Conservation (phyloP, 306 rosid species). For the Citrullus mucosospermus region DNA sequence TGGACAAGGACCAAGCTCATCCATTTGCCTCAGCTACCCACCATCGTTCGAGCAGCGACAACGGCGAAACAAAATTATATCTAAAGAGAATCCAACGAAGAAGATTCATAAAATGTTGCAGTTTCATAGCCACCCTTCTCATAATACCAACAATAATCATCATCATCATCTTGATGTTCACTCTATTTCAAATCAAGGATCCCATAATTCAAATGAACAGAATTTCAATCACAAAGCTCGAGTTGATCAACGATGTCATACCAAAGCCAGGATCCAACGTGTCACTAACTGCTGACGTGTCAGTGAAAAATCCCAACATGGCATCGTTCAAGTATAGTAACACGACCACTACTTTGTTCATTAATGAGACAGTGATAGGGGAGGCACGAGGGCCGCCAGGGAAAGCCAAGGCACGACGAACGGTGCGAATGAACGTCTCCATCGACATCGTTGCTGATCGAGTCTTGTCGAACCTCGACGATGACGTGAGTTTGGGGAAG, state of each 20-base stretch:
- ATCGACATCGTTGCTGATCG: conserved; percentile 22
- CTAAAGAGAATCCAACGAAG: neutral
- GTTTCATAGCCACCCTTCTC: conserved; percentile 7
- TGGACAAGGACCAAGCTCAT: conserved; percentile 32
- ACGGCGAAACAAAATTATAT: neutral
- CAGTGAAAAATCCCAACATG: conserved; percentile 43
- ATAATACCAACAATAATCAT: conserved; percentile 11
- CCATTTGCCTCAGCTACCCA: conserved; percentile 26
- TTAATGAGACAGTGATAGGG: conserved; percentile 27
- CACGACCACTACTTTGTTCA: conserved; percentile 41
- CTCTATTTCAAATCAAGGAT: conserved; percentile 35
- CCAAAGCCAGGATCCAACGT: conserved; percentile 34
- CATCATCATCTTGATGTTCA: conserved; percentile 24
- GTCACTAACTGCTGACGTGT: conserved; percentile 36
- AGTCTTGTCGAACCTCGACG: conserved; percentile 15
- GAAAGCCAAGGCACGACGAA: conserved; percentile 27
- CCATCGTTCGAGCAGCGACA: conserved; percentile 7
- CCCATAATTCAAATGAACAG: conserved; percentile 40
- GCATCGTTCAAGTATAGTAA: conserved; percentile 43
- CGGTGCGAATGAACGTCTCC: conserved; percentile 40
- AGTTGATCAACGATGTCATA: conserved; percentile 17
- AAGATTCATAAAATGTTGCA: conserved; percentile 30
- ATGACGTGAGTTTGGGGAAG: conserved; percentile 16
- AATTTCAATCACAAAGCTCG: conserved; percentile 18
- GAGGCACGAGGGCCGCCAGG: conserved; percentile 49